Evolutionary conservation across 1,284 basidiomycete genomes (phyloP), one percentile per base, ranked within the genome.

Genomic region (Schizophyllum commune): DNA sequence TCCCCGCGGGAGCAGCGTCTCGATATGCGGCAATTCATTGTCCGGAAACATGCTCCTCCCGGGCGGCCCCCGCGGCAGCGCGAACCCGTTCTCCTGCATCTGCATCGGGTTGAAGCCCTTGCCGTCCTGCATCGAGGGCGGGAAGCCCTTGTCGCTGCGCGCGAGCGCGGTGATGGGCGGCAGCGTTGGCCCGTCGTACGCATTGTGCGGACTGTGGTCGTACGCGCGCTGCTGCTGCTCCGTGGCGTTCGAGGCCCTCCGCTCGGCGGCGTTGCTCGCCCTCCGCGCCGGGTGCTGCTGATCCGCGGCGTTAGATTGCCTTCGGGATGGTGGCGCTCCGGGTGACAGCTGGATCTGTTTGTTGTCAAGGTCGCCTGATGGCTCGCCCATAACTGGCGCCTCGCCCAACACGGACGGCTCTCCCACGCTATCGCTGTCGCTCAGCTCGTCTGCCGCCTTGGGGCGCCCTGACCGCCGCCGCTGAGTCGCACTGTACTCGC

Each of bases 401-500:
- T 68, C 77, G 27, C 27, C 27, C 27, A 27, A 27, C 27, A 27
- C 27, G 27, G 27, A 27, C 5, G 27, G 27, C 73, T 86, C 85
- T 60, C 83, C 85, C 47, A 76, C 83, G 67, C 81, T 84, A 19
- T 82, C 84, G 69, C 84, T 86, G 51, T 85, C 87, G 66, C 84
- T 87, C 86, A 51, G 85, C 86, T 66, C 84, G 86, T 59, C 86
- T 86, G 58, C 83, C 84, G 61, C 78, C 83, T 67, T 83, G 82
- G 66, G 77, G 63, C 81, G 80, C 58, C 77, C 65, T 51, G 78
- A 79, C 56, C 84, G 84, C 61, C 89, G 84, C 53, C 88, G 84
- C 70, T 88, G 89, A 68, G 82, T 83, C n/a, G 84, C 81, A 79
- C 83, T 85, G 66, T 92, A 92, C 69, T 91, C 89, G 71, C 90